Conservation (phyloP, 1,284 basidiomycete species). For the Sporisorium graminicola region DNA sequence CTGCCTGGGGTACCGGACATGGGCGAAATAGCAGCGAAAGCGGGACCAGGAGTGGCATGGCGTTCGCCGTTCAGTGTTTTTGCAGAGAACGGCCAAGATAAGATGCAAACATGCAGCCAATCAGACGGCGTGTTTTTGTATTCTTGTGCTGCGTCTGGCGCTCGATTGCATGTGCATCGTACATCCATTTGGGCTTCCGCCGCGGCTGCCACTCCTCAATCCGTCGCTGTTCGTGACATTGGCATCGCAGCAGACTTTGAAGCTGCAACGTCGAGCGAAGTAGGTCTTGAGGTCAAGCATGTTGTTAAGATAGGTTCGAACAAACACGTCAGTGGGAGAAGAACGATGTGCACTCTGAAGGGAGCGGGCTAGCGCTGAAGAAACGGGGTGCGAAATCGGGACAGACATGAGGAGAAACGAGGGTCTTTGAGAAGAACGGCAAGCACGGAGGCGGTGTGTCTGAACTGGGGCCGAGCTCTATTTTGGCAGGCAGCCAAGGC, state of each 20-base stretch:
- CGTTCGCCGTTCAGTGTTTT: too few species aligned
- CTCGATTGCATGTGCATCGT: neutral
- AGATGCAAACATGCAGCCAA: slow-evolving; percentile 17
- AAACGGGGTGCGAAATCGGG: too few species aligned
- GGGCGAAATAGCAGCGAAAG: neutral
- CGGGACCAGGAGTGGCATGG: too few species aligned
- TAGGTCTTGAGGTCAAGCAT: too few species aligned
- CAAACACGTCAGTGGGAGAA: neutral
- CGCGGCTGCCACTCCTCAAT: neutral
- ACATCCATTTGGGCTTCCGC: neutral
- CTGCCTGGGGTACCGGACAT: neutral
- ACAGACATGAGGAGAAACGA: slow-evolving; percentile 1
- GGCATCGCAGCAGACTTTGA: neutral
- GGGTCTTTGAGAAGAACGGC: slow-evolving; percentile 6
- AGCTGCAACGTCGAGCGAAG: neutral
- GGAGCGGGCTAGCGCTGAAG: too few species aligned
- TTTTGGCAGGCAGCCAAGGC: neutral
- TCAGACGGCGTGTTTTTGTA: slow-evolving; percentile 7
- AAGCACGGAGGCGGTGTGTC: neutral
- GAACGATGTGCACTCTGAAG: too few species aligned
- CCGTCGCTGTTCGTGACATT: neutral
- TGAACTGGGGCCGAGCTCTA: neutral
- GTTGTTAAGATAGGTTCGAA: too few species aligned
- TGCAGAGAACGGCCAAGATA: slow-evolving; percentile 15
- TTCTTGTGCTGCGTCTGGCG: neutral